phyloP scores from a whole-genome alignment of 2,329 filamentous ascomycete genomes.

The Periconia macrospinosa region DNA sequence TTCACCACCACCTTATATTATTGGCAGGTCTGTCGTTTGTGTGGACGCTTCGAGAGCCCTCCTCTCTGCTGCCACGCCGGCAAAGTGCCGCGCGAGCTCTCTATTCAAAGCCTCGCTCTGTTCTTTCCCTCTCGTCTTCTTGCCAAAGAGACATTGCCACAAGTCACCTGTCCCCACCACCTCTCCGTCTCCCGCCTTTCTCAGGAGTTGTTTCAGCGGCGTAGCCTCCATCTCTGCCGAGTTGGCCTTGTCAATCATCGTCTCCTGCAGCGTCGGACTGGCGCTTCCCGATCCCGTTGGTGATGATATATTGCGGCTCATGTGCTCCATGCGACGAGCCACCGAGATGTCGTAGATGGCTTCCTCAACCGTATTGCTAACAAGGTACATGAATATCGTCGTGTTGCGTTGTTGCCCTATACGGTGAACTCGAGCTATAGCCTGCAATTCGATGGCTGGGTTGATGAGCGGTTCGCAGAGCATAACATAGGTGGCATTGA shows the following conservation, averaged over 20 bases:
- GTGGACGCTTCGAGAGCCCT: neutral
- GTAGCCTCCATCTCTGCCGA: constrained; percentile 65
- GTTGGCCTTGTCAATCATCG: constrained; percentile 78
- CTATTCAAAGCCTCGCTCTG: constrained; percentile 11
- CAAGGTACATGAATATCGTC: constrained; percentile 92
- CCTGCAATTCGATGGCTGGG: constrained; percentile 89
- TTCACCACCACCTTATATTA: no score
- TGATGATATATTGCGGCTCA: constrained; percentile 50
- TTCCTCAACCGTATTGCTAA: constrained; percentile 89
- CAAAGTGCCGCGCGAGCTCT: neutral
- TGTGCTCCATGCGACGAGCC: constrained; percentile 74
- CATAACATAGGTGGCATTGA: constrained; percentile 92
- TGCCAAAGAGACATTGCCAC: constrained; percentile 66
- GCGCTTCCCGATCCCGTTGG: constrained; percentile 17
- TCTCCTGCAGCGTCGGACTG: constrained; percentile 54
- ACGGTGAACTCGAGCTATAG: constrained; percentile 90
- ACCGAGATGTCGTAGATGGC: constrained; percentile 89
- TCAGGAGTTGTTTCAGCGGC: constrained; percentile 69
- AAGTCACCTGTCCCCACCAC: constrained; percentile 74
- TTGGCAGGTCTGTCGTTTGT: no score
- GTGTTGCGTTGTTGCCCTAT: constrained; percentile 89
- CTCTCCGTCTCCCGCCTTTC: constrained; percentile 71
- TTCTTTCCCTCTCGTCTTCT: constrained; percentile 35
- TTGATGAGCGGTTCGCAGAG: constrained; percentile 93
- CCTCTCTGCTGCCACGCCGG: neutral